These are phyloP conservation scores for Lactifluus echinatus DNA, from an alignment of 768 basidiomycete species.

Conservation along the genomic window DNA sequence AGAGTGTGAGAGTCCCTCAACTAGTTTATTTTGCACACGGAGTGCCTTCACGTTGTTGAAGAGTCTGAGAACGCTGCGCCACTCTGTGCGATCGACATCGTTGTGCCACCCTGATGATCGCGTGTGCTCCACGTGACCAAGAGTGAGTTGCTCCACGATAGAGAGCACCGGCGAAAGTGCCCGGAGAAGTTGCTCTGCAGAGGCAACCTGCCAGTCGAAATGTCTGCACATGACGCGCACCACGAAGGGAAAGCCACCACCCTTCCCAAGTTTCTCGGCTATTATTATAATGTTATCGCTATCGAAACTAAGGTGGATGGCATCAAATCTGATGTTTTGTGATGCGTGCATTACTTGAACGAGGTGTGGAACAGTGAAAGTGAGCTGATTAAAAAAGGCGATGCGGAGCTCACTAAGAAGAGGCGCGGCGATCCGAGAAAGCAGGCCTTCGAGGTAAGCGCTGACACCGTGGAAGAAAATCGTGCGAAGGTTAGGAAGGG, in stretches of 20 bases:
- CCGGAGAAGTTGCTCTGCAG: not conserved
- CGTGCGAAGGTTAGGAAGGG: not conserved
- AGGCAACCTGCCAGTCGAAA: not conserved
- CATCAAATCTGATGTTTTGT: not conserved
- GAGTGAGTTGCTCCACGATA: not conserved
- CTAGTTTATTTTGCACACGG: not conserved
- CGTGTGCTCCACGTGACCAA: not conserved
- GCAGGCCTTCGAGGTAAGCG: not conserved
- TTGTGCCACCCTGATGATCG: not conserved
- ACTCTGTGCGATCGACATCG: not conserved
- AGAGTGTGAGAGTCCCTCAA: not conserved
- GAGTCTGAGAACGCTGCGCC: not conserved
- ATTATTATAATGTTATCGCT: rapidly evolving
- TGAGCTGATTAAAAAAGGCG: not conserved
- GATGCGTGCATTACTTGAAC: not conserved
- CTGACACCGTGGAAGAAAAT: not conserved
- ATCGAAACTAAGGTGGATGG: not conserved
- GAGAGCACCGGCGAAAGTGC: not conserved
- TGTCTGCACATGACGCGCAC: not conserved
- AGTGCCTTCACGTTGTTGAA: not conserved
- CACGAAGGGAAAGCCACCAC: not conserved
- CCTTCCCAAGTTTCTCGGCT: not conserved
- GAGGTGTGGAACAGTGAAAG: not conserved
- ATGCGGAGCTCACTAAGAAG: not conserved
- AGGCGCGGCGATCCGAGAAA: not conserved